These are phyloP conservation scores for Astraeus odoratus DNA, from an alignment of 768 basidiomycete species.

Conservation along the genomic window DNA sequence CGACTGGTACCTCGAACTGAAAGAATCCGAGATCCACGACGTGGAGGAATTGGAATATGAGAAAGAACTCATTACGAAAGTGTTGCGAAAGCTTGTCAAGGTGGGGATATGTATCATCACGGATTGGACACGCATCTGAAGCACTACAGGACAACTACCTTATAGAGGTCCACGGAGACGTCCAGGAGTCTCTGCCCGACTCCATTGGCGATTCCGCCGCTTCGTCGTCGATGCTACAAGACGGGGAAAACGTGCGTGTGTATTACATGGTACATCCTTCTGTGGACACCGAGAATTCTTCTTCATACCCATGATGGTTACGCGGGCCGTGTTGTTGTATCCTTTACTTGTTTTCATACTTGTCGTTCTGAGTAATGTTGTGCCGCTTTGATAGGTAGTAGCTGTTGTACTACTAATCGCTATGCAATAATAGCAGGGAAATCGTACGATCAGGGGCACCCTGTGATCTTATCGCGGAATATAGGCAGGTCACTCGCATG, in stretches of 20 bases:
- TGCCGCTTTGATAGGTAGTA: too few relatives aligned
- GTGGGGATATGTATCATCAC: constrained; percentile 35
- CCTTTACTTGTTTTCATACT: constrained; percentile 1
- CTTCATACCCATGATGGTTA: constrained; percentile 23
- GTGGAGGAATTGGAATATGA: constrained; percentile 88
- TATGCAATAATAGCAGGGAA: too few relatives aligned
- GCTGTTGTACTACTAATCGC: too few relatives aligned
- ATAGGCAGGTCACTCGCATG: too few relatives aligned
- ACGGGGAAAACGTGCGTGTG: constrained; percentile 57
- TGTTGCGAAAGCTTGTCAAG: constrained; percentile 86
- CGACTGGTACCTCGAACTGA: constrained; percentile 93
- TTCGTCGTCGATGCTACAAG: constrained; percentile 40
- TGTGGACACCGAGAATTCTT: constrained; percentile 61
- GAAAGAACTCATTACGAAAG: constrained; percentile 83
- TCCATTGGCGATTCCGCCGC: constrained; percentile 53
- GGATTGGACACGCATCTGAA: neutral
- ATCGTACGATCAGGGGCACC: too few relatives aligned
- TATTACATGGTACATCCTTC: constrained; percentile 90
- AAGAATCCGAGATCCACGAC: constrained; percentile 75
- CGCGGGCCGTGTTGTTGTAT: neutral
- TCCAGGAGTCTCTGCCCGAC: constrained; percentile 65
- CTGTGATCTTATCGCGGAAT: too few relatives aligned
- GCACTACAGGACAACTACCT: constrained; percentile 69
- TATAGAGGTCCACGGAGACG: constrained; percentile 76
- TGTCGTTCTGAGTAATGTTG: too few relatives aligned